Evolutionary conservation across 306 rosid genomes (phyloP), one percentile per base, ranked within the genome.

Genomic region (Lathyrus oleraceus): DNA sequence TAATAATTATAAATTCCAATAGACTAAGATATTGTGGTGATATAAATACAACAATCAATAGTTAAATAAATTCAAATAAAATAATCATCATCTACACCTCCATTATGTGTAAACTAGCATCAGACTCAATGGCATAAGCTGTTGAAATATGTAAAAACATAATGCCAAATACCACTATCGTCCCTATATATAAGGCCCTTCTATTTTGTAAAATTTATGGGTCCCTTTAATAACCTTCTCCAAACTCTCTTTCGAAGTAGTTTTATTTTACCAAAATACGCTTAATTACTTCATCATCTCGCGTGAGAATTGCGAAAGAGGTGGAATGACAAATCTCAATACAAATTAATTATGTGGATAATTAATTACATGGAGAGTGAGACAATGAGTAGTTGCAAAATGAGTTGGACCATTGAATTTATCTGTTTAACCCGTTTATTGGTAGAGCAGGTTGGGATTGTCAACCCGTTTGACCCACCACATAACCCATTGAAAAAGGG

Each of bases 81-180:
- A 38, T 45, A 57, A 35, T 63, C 60, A 56, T 68, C 53, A 27
- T 52, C 67, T 68, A 67, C 51, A 65, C 19, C 42, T 44, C 44
- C 17, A 44, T 35, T 36, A 51, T 21, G 52, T 20, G 48, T 45
- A 65, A 65, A 45, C 44, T 28, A 20, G 62, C 23, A 28, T 17
- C 62, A 58, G 20, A 2, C 63, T 42, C 12, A 38, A 32, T 49
- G 72, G 63, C 67, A 54, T 14, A 54, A 77, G 73, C 32, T 32
- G 52, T 20, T 60, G 7, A 7, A 71, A 61, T 25, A 70, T 70
- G 54, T 9, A 57, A 15, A 59, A 60, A 28, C 39, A 16, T 58
- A 27, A 17, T 32, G 13, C 25, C 23, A 32, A 16, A 60, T 12
- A 11, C 30, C 21, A 53, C 35, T 8, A 21, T 11, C 60, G 13